Evolutionary conservation across 1,284 basidiomycete genomes (phyloP), one percentile per base, ranked within the genome.

Genomic region (Ustilago nuda): DNA sequence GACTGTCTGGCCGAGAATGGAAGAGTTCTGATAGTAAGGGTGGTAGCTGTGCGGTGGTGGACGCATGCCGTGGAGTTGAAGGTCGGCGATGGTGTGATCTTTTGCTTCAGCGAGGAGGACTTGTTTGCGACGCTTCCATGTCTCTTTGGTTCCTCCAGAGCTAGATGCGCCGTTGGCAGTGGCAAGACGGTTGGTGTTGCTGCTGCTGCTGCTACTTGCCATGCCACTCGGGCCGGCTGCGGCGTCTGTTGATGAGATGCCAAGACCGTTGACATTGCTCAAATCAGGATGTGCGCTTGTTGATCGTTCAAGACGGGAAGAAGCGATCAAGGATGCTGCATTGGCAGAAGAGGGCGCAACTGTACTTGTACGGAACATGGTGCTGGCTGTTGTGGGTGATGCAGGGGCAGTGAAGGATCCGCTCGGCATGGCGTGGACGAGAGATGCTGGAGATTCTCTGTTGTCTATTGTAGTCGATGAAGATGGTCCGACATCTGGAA

Each of bases 111-210:
- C 79, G 3, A 80, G 66, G 8, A 80, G 72, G 32, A 74, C 68
- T 37, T 79, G 77, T 19, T 81, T 81, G 53, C 79, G 66, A 8
- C 76, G 72, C 39, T 79, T 77, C 79, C 79, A 81, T 17, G 76
- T 68, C 33, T 81, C 74, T 52, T 78, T 81, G 3, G 76, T 81
- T 3, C 75, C 68, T 37, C 63, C 70, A 7, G 62, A 57, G 12
- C 56, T 41, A 39, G 56, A 54, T 27, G 39, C 53, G 23, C 35
- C 56, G 39, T 41, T 43, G 13, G 48, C 12, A 19, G 35, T 56
- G 56, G 30, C 23, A 13, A 33, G 2, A n/a, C 39, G 54, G 17
- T 60, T 57, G 53, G 13, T 48, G 17, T 7, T 36, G 35, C 12
- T 33, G 37, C 32, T 59, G 52, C 33, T 46, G 37, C 32, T 59